Evolutionary conservation across 257 asterid genomes (phyloP).

Genomic region (Solanum tarijense): DNA sequence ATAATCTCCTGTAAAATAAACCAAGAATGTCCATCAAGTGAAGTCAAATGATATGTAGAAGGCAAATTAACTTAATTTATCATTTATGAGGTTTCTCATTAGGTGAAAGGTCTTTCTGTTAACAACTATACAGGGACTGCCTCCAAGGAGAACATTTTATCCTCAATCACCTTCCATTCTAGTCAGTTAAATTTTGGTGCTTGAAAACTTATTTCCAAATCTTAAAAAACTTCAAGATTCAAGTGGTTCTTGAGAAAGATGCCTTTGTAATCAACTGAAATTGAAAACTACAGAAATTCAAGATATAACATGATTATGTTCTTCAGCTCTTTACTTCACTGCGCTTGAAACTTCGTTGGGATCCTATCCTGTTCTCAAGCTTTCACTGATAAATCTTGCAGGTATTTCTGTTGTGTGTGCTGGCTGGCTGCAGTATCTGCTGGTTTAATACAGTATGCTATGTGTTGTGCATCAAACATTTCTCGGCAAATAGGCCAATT

Average conservation of each 20-base stretch:
- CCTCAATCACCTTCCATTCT: background rate
- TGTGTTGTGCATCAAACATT: slow-evolving; percentile 47
- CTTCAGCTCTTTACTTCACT: background rate
- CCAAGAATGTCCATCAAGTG: background rate
- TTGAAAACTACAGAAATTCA: background rate
- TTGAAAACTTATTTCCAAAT: background rate
- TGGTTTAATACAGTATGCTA: slow-evolving; percentile 68
- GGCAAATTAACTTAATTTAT: background rate
- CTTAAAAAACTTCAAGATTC: background rate
- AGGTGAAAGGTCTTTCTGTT: background rate
- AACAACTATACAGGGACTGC: background rate
- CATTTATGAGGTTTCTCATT: background rate
- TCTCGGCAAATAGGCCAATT: slow-evolving; percentile 32
- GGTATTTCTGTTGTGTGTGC: slow-evolving; percentile 41
- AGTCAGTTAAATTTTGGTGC: background rate
- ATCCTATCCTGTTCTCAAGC: background rate
- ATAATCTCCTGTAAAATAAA: background rate
- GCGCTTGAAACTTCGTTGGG: background rate
- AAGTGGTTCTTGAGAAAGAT: background rate
- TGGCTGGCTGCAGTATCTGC: slow-evolving; percentile 57
- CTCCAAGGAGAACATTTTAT: background rate
- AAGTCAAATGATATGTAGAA: background rate
- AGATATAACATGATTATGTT: background rate
- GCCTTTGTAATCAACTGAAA: background rate
- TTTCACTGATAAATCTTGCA: slow-evolving; percentile 4